Percentiles rank a stretch among this genome's conserved stretches.
phyloP scores from a whole-genome alignment of 805 yeast species.

The Yarrowia porcina region DNA sequence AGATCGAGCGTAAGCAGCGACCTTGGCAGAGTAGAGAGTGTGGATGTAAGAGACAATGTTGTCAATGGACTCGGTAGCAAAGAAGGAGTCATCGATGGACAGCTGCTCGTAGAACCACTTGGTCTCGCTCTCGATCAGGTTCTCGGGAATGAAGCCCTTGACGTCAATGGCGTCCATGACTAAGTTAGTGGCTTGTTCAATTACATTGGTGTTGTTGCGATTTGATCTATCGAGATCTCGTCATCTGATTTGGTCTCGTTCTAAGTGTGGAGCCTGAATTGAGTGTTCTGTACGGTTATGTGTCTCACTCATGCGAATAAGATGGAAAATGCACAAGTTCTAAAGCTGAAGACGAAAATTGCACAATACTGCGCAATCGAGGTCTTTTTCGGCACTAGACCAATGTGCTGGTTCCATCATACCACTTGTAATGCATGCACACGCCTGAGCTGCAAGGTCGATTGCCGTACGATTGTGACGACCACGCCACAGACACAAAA shows the following conservation, averaged over 20 bases:
- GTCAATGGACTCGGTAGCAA: constrained; percentile 77
- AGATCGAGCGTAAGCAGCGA: constrained; percentile 75
- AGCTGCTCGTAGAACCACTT: constrained; percentile 83
- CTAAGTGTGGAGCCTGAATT: too few species aligned
- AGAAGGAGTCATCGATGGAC: constrained; percentile 90
- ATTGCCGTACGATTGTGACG: not conserved
- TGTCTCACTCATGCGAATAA: not conserved
- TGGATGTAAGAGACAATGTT: constrained; percentile 81
- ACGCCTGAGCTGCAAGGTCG: constrained; percentile 12
- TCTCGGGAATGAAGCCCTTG: constrained; percentile 86
- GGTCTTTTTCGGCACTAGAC: not conserved
- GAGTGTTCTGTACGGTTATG: not conserved
- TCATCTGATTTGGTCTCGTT: not conserved
- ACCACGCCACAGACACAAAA: not conserved
- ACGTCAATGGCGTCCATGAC: constrained; percentile 79
- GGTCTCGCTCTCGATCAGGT: constrained; percentile 79
- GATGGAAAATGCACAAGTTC: not conserved
- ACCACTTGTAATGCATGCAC: not conserved
- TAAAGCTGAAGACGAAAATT: not conserved
- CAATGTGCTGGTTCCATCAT: not conserved
- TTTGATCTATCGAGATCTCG: not conserved
- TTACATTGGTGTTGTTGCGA: not conserved
- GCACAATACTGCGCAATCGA: not conserved
- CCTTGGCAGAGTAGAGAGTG: constrained; percentile 86
- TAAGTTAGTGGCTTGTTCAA: constrained; percentile 12